phyloP scores from a whole-genome alignment of 2,329 filamentous ascomycete species.

The Fusarium sublunatum region DNA sequence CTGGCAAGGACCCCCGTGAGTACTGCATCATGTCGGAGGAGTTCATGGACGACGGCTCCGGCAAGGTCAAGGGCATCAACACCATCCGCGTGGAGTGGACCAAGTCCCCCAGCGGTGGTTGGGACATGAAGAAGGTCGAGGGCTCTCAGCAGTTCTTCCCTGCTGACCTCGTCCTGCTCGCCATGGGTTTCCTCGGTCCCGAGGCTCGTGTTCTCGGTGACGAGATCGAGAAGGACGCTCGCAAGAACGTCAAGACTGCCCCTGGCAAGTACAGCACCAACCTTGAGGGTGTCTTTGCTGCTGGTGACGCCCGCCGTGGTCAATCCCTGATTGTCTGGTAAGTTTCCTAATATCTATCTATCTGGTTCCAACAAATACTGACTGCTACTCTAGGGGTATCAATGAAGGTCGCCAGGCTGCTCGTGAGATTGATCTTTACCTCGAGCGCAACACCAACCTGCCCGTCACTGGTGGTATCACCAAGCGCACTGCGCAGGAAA shows the following conservation, averaged over 20 bases:
- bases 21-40: constrained; percentile 99
- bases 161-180: constrained; percentile 90
- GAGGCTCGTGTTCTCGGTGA: constrained; percentile 89
- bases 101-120: constrained; percentile 86
- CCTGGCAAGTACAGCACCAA: constrained; percentile 90
- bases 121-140: constrained; percentile 99
- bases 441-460: constrained; percentile 81
- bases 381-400: constrained; percentile 74
- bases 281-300: constrained; percentile 88
- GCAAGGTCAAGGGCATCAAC: constrained; percentile 94
- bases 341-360: constrained; percentile 52
- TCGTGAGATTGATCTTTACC: constrained; percentile 89
- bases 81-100: constrained; percentile 97
- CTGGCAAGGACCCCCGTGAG: constrained; percentile 94
- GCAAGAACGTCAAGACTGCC: constrained; percentile 96
- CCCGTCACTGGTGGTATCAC: constrained; percentile 94
- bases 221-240: constrained; percentile 88
- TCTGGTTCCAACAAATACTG: not conserved
- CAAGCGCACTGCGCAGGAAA: constrained; percentile 81
- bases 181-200: constrained; percentile 97
- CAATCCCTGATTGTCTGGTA: constrained; percentile 97
- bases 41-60: constrained; percentile 88
- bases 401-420: constrained; percentile 95
- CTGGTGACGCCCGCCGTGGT: constrained; percentile 93
- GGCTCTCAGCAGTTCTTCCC: constrained; percentile 96